These are phyloP conservation scores for Umbilicus rupestris DNA, from an alignment of 164 flowering plant genomes.

Conservation along the genomic window DNA sequence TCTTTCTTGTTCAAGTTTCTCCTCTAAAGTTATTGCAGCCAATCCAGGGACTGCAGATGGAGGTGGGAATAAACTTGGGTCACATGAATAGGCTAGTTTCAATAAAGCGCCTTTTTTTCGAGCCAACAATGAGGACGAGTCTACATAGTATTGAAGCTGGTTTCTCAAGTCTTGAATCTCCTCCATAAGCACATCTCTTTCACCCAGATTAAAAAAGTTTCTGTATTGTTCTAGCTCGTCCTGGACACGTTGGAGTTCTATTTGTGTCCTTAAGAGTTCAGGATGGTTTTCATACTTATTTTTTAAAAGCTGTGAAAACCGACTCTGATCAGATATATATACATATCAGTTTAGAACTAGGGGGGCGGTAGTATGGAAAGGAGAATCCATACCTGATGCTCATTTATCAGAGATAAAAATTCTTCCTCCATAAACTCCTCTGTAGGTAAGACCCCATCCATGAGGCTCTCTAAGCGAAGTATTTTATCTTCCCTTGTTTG, in stretches of 20 bases:
- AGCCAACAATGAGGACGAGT: constrained; percentile 38
- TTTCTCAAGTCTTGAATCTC: constrained; percentile 78
- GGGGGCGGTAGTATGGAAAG: not conserved
- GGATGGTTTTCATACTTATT: constrained; percentile 88
- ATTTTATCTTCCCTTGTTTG: constrained; percentile 92
- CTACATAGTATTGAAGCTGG: constrained; percentile 71
- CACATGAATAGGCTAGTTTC: constrained; percentile 48
- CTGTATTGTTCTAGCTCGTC: constrained; percentile 65
- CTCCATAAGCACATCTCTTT: constrained; percentile 83
- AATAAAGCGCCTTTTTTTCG: constrained; percentile 37
- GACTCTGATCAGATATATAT: not conserved
- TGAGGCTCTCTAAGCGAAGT: constrained; percentile 78
- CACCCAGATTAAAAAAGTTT: constrained; percentile 78
- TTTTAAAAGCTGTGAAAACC: constrained; percentile 52
- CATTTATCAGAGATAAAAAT: constrained; percentile 54
- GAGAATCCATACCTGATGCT: constrained; percentile 47
- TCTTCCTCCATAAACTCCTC: constrained; percentile 91
- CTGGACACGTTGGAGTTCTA: constrained; percentile 69
- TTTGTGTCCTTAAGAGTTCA: constrained; percentile 49
- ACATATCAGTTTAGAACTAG: not conserved
- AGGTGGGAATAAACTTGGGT: constrained; percentile 36
- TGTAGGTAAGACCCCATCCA: constrained; percentile 85
- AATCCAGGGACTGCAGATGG: constrained; percentile 39
- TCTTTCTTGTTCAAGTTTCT: constrained; percentile 69
- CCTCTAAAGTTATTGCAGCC: constrained; percentile 34